Evolutionary conservation across 2,329 filamentous ascomycete species (phyloP), one percentile per base, ranked within the genome.

Genomic region (Ophiosphaerella narmari): DNA sequence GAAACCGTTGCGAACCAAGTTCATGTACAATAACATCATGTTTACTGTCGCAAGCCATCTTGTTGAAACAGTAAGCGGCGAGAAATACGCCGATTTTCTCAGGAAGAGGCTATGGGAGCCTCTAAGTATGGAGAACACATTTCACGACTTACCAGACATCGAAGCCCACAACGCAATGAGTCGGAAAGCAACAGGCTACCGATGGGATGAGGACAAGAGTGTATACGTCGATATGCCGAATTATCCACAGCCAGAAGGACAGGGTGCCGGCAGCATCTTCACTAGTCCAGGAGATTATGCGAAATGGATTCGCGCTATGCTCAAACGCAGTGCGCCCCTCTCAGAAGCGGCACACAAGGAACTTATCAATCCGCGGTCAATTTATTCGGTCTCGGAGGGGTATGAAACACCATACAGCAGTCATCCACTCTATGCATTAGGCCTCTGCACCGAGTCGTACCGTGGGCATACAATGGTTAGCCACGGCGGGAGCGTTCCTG

Each of bases 1-100:
- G 7, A 65, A 67, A 5, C 55, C 74, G 24, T 66, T 78, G 14
- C 72, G 80, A 11, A 75, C 74, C 0, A 67, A 59, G 9, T 80
- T 64, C 41, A 74, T 80, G 54, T 84, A 84, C 65, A 77, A 74
- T 69, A 84, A 84, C 59, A 65, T 80, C 18, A 79, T 83, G 76
- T 84, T 73, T 60, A 74, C 76, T 32, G 75, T 75, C 1, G 75
- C 77, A 0, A 68, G 75, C n/a, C 74, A 82, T 58, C 68, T 73
- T 3, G 60, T 81, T 7, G 74, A 82, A 62, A 74, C 67, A 2
- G 60, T 79, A 1, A 77, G 76, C 2, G 67, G 67, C 0, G 49
- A 54, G 11, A 46, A 61, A 14, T 68, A 75, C 18, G 59, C 59
- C 5, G 58, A 68, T 2, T 65, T 75, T 16, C 55, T 79, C 4